Base-by-base conservation (phyloP, 1,284 basidiomycete species). In the Microbotryum lychnidis-dioicae region DNA sequence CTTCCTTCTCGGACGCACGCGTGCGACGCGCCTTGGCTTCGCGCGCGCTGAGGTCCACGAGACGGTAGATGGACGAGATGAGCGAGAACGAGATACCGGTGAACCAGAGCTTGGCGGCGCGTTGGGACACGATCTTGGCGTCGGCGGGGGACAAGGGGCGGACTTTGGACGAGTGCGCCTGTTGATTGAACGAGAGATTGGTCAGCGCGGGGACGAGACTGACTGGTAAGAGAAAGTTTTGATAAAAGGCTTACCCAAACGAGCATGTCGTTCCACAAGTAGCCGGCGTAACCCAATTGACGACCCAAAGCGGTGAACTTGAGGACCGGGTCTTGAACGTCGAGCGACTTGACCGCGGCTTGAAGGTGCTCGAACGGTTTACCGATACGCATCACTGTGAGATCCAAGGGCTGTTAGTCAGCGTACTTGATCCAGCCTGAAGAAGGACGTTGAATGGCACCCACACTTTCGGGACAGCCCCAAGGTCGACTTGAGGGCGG, bases 291-390 rank as follows among this genome's bases (percentile, higher is more conserved):
- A 16, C 83, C 83, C 33, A 98, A 76, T 77, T 98, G 94, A 58
- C 91, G 82, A 45, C 82, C 86, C 69, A 97, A 84, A 45, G 87
- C 85, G 1, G 87, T 83, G 61, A 91, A 79, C 68, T 87, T 86
- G 70, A 97, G 89, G n/a, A 83, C 78, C 25, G 83, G 73, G 53
- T 73, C 71, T 6, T 50, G 16, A 8, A 71, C 83, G 81, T 59
- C 80, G 73, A 77, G 64, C 18, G 77, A 86, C 66, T 86, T 87
- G 60, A 97, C 79, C 25, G 91, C 91, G 4, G 91, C 84, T 76
- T 98, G 96, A 21, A 96, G 80, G 77, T 97, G 91, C 75, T 98
- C 94, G 66, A 96, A 72, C 33, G 92, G 92, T 77, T 97, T 96
- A 71, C 92, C 91, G 57, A 97, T 79, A 23, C 94, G 84, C 81